Evolutionary conservation across 345 rosid genomes (phyloP).

Genomic region (Gossypium stocksii): DNA sequence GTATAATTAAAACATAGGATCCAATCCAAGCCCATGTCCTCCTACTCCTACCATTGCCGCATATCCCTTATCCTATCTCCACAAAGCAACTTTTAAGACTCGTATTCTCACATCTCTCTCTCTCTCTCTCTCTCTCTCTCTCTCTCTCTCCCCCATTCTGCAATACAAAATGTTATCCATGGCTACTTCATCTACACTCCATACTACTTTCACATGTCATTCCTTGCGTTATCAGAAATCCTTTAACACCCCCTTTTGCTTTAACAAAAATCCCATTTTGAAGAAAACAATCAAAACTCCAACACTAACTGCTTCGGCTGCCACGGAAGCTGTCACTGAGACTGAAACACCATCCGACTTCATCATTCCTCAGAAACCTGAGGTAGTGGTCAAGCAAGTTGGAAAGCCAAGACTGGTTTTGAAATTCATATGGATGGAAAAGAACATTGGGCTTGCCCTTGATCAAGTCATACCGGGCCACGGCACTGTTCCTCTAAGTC

Average conservation of each 20-base stretch:
- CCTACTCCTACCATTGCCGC: slow-evolving; percentile 7
- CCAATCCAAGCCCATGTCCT: background rate
- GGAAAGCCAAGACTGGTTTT: slow-evolving; percentile 62
- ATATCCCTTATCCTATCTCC: slow-evolving; percentile 36
- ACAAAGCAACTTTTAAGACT: background rate
- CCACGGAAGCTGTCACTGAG: slow-evolving; percentile 37
- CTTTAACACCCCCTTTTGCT: slow-evolving; percentile 10
- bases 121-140: background rate
- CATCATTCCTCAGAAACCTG: slow-evolving; percentile 25
- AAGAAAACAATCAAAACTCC: slow-evolving; percentile 21
- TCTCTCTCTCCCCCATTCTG: background rate
- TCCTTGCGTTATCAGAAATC: slow-evolving; percentile 23
- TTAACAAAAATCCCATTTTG: slow-evolving; percentile 5
- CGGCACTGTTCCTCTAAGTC: slow-evolving; percentile 69
- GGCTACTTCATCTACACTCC: slow-evolving; percentile 32
- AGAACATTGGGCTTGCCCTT: slow-evolving; percentile 69
- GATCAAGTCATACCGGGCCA: slow-evolving; percentile 71
- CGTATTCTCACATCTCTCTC: background rate
- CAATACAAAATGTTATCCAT: slow-evolving; percentile 38
- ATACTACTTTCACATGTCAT: slow-evolving; percentile 20
- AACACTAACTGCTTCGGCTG: slow-evolving; percentile 31
- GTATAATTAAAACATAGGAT: no score
- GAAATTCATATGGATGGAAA: slow-evolving; percentile 88
- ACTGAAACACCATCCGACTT: slow-evolving; percentile 15
- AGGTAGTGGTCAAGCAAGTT: slow-evolving; percentile 37